Evolutionary conservation across 805 yeast species (phyloP).

Genomic region (Jamesozyma hellenica): DNA sequence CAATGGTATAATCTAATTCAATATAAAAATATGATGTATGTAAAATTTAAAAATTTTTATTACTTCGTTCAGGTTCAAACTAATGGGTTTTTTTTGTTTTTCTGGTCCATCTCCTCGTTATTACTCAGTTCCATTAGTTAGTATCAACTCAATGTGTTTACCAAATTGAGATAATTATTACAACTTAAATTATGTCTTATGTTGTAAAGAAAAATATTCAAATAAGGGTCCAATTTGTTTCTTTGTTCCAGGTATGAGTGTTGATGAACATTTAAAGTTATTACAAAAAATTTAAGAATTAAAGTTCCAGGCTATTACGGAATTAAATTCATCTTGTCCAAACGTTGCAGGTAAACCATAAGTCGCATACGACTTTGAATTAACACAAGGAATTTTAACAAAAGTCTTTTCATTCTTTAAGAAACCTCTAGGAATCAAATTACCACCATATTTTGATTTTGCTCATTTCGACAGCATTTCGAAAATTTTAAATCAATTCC

Average conservation of each 20-base stretch:
- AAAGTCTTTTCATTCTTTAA: slow-evolving; percentile 21
- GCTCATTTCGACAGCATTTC: slow-evolving; percentile 27
- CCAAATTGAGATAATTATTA: slow-evolving; percentile 26
- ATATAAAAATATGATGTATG: no score
- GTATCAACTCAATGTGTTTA: slow-evolving; percentile 28
- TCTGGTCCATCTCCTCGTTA: slow-evolving; percentile 28
- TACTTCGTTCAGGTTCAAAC: no score
- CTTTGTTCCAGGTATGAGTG: slow-evolving; percentile 27
- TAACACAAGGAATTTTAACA: slow-evolving; percentile 17
- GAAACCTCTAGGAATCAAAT: slow-evolving; percentile 25
- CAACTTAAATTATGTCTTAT: slow-evolving; percentile 19
- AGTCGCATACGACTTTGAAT: slow-evolving; percentile 26
- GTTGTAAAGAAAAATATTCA: slow-evolving; percentile 12
- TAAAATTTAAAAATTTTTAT: no score
- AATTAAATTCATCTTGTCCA: slow-evolving; percentile 26
- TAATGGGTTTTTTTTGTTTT: no score
- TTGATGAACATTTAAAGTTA: slow-evolving; percentile 20
- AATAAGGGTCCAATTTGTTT: slow-evolving; percentile 15
- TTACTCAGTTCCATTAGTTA: slow-evolving; percentile 23
- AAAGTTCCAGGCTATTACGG: slow-evolving; percentile 22
- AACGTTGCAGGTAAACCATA: slow-evolving; percentile 30
- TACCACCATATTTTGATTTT: slow-evolving; percentile 28
- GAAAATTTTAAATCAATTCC: slow-evolving; percentile 19
- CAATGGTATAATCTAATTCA: no score
- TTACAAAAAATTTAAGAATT: slow-evolving; percentile 20